Percentiles rank a stretch among this genome's conserved stretches.
phyloP scores from a whole-genome alignment of 192 early-diverging fungal genomes.

The Powellomyces hirtus region DNA sequence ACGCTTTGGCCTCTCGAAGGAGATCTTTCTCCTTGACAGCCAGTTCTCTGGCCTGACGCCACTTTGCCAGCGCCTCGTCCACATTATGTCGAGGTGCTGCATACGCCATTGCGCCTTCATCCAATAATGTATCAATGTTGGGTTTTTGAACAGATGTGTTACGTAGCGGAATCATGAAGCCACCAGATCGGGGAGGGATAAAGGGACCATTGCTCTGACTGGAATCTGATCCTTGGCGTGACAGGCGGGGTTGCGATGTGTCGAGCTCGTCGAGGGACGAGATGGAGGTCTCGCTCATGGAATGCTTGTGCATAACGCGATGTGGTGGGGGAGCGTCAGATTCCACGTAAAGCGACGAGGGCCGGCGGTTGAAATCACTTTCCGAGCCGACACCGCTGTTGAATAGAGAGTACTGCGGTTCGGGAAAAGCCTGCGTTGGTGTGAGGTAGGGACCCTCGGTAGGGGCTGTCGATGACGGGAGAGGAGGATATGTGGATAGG shows the following conservation, averaged over 20 bases:
- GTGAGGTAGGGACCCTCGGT: background rate
- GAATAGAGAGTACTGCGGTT: constrained; percentile 9
- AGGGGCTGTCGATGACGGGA: background rate
- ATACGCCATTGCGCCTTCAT: constrained; percentile 25
- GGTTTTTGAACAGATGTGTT: constrained; percentile 14
- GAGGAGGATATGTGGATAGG: too few species aligned
- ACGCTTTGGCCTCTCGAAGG: constrained; percentile 30
- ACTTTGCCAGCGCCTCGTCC: constrained; percentile 35
- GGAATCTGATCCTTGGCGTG: background rate
- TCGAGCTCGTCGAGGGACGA: background rate
- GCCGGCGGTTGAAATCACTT: background rate
- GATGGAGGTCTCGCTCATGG: constrained; percentile 8
- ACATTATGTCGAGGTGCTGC: constrained; percentile 25
- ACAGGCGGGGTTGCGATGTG: background rate
- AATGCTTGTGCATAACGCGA: background rate
- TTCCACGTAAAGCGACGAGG: background rate
- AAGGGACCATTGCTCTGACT: background rate
- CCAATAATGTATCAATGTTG: constrained; percentile 26
- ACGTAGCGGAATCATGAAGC: constrained; percentile 28
- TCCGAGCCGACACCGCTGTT: background rate
- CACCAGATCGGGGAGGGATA: constrained; percentile 19
- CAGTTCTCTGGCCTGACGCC: constrained; percentile 38
- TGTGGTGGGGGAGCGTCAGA: background rate
- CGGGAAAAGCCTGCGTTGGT: constrained; percentile 17
- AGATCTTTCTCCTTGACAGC: constrained; percentile 40